phyloP scores from a whole-genome alignment of 805 yeast species.

The Grigorovia transvaalensis region DNA sequence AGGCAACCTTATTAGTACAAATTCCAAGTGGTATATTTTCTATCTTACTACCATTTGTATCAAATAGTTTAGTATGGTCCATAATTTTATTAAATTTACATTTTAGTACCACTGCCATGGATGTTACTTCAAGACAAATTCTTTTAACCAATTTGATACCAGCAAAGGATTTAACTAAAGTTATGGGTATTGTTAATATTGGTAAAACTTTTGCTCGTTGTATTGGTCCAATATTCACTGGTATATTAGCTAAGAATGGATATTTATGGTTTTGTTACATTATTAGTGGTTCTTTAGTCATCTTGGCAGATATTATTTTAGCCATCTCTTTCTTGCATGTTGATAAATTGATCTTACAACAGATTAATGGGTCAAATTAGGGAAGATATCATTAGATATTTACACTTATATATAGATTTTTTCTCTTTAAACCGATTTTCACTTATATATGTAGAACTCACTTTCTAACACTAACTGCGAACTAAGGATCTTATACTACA shows the following conservation, averaged over 20 bases:
- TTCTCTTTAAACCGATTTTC: too few species aligned
- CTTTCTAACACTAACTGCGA: too few species aligned
- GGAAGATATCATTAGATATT: too few species aligned
- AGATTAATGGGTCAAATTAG: conserved; percentile 6
- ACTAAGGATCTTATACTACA: too few species aligned
- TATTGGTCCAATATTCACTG: conserved; percentile 73
- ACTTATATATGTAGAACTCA: too few species aligned
- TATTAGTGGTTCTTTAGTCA: conserved; percentile 41
- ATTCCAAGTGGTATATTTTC: conserved; percentile 66
- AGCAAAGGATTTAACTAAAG: conserved; percentile 55
- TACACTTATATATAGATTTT: too few species aligned
- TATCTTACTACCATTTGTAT: conserved; percentile 40
- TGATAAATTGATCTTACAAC: conserved; percentile 23
- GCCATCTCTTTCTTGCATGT: conserved; percentile 26
- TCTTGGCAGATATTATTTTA: conserved; percentile 29
- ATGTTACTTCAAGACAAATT: conserved; percentile 84
- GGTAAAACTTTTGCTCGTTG: conserved; percentile 80
- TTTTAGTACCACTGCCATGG: conserved; percentile 67
- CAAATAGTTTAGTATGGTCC: conserved; percentile 33
- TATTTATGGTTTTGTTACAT: conserved; percentile 40
- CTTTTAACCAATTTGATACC: conserved; percentile 58
- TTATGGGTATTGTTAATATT: conserved; percentile 77
- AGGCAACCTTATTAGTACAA: conserved; percentile 64
- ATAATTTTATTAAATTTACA: conserved; percentile 43
- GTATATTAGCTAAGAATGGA: conserved; percentile 49